Percentiles rank a stretch among this genome's conserved stretches.
These are phyloP conservation scores for Urostyla sp. DNA, from an alignment of 73 alveolate species.

Conservation along the genomic window DNA sequence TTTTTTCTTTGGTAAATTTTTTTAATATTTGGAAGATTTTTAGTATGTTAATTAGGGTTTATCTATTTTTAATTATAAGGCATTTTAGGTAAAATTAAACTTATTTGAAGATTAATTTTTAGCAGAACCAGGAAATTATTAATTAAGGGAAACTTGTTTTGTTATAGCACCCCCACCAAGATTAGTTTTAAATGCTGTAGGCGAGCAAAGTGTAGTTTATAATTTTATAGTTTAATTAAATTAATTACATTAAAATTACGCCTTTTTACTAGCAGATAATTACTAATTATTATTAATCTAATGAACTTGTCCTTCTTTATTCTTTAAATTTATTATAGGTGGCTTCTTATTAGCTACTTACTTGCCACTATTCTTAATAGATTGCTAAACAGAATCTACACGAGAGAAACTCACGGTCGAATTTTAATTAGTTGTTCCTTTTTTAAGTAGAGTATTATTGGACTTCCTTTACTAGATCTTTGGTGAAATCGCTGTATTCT, in stretches of 20 bases:
- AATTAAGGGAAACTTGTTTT: background rate
- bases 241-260: no score
- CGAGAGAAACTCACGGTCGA: no score
- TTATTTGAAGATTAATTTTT: slow-evolving; percentile 27
- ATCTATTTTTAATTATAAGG: background rate
- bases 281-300: slow-evolving; percentile 24
- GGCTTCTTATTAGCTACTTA: background rate
- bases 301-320: background rate
- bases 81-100: slow-evolving; percentile 6
- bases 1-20: slow-evolving; percentile 13
- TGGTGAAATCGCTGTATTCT: no score
- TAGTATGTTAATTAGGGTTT: background rate
- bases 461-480: no score
- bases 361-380: no score
- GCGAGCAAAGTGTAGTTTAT: no score
- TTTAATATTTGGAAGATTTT: background rate
- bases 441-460: no score
- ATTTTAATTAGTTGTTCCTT: no score
- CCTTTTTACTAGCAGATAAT: background rate
- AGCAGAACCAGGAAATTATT: slow-evolving; percentile 1
- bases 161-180: background rate
- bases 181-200: background rate
- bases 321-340: background rate
- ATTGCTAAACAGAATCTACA: no score
- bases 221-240: no score